Evolutionary conservation across 1,139 yeast species (phyloP).

Genomic region (Magnusiomyces suaveolens): DNA sequence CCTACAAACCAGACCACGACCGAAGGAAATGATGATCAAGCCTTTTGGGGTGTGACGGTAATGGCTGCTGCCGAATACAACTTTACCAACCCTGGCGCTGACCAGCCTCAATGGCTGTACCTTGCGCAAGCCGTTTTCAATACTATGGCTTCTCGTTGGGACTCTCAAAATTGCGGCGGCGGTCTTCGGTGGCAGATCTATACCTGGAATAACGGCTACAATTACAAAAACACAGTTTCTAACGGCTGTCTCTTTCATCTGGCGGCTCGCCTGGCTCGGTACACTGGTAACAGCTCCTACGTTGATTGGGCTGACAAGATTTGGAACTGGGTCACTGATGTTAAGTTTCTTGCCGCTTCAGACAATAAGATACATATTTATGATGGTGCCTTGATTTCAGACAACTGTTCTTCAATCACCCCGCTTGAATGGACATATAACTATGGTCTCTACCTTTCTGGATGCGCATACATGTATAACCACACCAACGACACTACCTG

Average conservation of each 20-base stretch:
- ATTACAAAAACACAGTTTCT: conserved; percentile 81
- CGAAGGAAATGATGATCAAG: conserved; percentile 91
- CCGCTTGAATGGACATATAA: conserved; percentile 78
- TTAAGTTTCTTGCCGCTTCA: conserved; percentile 44
- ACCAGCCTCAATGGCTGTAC: conserved; percentile 55
- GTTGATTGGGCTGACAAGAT: conserved; percentile 70
- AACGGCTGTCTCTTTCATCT: conserved; percentile 85
- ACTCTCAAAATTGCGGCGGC: conserved; percentile 59
- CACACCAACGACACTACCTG: conserved; percentile 59
- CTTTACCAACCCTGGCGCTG: conserved; percentile 51
- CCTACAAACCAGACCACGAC: conserved; percentile 66
- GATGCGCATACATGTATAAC: conserved; percentile 75
- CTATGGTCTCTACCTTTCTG: conserved; percentile 69
- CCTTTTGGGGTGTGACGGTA: conserved; percentile 79
- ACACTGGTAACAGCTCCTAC: conserved; percentile 61
- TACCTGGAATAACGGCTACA: conserved; percentile 89
- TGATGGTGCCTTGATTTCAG: conserved; percentile 66
- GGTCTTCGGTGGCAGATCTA: conserved; percentile 96
- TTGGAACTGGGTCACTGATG: conserved; percentile 72
- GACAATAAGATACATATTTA: conserved; percentile 39
- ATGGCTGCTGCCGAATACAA: conserved; percentile 79
- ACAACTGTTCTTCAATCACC: conserved; percentile 54
- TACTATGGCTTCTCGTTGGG: conserved; percentile 89
- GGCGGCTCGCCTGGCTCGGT: conserved; percentile 80
- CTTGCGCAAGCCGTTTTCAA: conserved; percentile 76